A percentile compares a stretch with the other conserved stretches of the same genome.
phyloP scores from a whole-genome alignment of 169 alveolate species.

The Fabrea salina region DNA sequence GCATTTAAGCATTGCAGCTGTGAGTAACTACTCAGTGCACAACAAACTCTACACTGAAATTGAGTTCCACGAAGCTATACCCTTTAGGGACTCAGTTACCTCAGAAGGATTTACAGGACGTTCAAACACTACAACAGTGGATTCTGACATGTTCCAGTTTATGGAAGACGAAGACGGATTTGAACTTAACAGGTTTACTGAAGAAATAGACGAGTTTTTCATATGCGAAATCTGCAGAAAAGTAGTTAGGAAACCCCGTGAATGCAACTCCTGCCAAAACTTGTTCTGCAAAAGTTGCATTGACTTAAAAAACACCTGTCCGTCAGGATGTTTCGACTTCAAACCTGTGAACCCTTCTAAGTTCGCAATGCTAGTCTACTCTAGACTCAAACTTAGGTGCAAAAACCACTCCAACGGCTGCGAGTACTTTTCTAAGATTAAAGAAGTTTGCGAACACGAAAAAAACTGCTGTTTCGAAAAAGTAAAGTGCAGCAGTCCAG shows the following conservation, averaged over 20 bases:
- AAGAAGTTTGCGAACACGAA: conserved; percentile 5
- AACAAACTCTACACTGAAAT: too few species aligned
- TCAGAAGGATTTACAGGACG: too few species aligned
- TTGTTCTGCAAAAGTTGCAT: conserved; percentile 5
- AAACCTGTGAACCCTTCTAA: background rate
- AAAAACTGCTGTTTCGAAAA: background rate
- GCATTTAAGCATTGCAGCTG: too few species aligned
- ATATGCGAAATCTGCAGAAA: conserved; percentile 15
- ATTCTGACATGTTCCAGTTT: too few species aligned
- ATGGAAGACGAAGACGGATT: conserved; percentile 18
- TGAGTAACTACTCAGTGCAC: too few species aligned
- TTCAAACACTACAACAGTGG: too few species aligned
- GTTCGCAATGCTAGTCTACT: conserved; percentile 5
- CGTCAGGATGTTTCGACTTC: conserved; percentile 4
- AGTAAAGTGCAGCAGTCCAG: conserved; percentile 14
- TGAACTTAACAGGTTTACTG: background rate
- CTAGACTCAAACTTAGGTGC: background rate
- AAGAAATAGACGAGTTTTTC: conserved; percentile 15
- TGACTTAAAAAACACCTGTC: background rate
- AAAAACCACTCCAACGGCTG: background rate
- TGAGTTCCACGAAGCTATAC: too few species aligned
- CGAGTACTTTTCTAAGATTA: background rate
- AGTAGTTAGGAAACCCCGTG: conserved; percentile 16
- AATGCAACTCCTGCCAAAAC: conserved; percentile 11
- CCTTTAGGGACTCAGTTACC: too few species aligned